Base-by-base conservation (phyloP, 352 stramenopile genomes). In the Thalassiosira hispida region DNA sequence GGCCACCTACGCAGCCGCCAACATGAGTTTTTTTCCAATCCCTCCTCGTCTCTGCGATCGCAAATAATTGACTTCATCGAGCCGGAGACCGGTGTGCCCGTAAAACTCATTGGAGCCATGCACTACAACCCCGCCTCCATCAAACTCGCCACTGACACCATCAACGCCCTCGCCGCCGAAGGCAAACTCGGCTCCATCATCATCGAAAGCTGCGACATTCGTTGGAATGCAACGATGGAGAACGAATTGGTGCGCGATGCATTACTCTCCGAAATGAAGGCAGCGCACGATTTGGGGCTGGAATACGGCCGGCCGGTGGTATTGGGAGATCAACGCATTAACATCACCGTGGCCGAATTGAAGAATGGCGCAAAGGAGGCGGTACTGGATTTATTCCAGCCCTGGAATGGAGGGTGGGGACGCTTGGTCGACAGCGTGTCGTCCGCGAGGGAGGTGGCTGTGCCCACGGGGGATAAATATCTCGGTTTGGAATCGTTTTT, bases 61-160 rank as follows among this genome's bases (percentile, higher is more conserved):
- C 85, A 91, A 71, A 63, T 86, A 51, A 38, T 91, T 0, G 69
- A 88, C 46, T 91, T 89, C 44, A 49, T 82, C 23, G 85, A 91
- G 61, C 85, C 85, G 14, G 69, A 31, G 5, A 89, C 85, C 0
- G 72, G 72, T 31, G 70, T 83, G 0, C 78, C 51, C 20, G 81
- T 92, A 0, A 80, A 88, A 25, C 67, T 92, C n/a, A 79, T 92
- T 14, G 87, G 87, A 22, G 69, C 73, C 2, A 91, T 91, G 85
- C 85, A 91, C 49, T 91, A 91, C 52, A 92, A 92, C 66, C 87
- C 87, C 7, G 79, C 72, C 8, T 88, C 76, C 16, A 92, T 92
- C 51, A 40, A 82, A 62, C 65, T 89, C 1, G 81, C 81, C 29
- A 60, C 60, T 22, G 62, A 82, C 1, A 82, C 51, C 0, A 83